These are phyloP conservation scores for Agastache rugosa DNA, from an alignment of 257 asterid genomes.

Conservation along the genomic window DNA sequence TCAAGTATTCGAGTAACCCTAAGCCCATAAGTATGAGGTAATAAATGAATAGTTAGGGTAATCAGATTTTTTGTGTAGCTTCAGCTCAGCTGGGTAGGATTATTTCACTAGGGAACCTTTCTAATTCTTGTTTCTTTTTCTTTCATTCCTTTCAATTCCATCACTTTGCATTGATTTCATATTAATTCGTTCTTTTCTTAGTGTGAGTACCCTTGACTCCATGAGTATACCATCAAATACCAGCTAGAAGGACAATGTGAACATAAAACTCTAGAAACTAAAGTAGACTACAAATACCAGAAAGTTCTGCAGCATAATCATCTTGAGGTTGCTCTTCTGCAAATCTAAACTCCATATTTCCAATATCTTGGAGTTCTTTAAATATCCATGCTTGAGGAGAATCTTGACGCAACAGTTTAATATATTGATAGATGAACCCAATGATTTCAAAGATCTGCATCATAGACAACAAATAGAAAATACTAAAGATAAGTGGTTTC, in stretches of 20 bases:
- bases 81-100: background rate
- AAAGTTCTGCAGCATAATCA: constrained; percentile 97
- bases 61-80: background rate
- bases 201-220: background rate
- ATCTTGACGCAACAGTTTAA: constrained; percentile 75
- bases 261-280: constrained; percentile 12
- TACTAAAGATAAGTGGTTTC: constrained; percentile 13
- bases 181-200: background rate
- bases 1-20: background rate
- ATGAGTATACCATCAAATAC: background rate
- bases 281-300: constrained; percentile 57
- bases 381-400: constrained; percentile 95
- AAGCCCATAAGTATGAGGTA: background rate
- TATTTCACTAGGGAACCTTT: background rate
- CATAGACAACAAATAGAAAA: constrained; percentile 35
- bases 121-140: background rate
- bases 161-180: background rate
- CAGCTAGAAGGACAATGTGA: background rate
- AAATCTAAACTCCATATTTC: constrained; percentile 85
- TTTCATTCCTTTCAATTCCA: background rate
- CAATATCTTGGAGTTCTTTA: constrained; percentile 94
- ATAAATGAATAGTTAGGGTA: background rate
- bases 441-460: constrained; percentile 82
- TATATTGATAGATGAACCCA: constrained; percentile 85
- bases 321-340: constrained; percentile 98